A percentile compares a stretch with the other conserved stretches of the same genome.
Conservation (phyloP, 2,329 filamentous ascomycete genomes). For the Colletotrichum phormii region DNA sequence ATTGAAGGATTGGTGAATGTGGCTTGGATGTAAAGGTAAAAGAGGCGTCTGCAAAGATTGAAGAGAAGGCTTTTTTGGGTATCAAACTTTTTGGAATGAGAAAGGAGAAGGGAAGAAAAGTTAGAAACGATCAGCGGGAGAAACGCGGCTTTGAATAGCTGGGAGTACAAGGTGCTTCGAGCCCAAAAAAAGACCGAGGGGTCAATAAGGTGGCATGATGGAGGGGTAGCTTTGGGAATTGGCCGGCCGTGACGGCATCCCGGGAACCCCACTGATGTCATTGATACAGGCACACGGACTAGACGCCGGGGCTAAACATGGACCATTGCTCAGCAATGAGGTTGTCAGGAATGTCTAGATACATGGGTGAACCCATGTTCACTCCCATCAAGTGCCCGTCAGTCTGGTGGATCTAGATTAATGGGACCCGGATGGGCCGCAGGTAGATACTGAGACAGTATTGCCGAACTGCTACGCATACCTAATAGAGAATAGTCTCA, state of each 20-base stretch:
- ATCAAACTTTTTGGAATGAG: constrained; percentile 13
- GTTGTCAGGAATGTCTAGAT: neutral
- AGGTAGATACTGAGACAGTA: neutral
- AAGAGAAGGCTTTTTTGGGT: neutral
- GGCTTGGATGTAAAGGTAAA: neutral
- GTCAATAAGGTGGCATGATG: constrained; percentile 27
- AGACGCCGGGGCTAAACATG: constrained; percentile 14
- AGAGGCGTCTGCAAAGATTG: neutral
- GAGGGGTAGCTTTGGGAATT: constrained; percentile 32
- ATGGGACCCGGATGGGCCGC: constrained; percentile 30
- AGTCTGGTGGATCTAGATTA: constrained; percentile 14
- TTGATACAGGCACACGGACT: constrained; percentile 19
- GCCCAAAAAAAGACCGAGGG: neutral
- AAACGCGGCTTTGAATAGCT: constrained; percentile 22
- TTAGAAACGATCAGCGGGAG: neutral
- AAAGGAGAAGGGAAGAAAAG: neutral
- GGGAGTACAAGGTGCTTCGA: constrained; percentile 4
- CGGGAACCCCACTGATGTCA: constrained; percentile 34
- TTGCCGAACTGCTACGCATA: neutral
- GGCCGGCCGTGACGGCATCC: constrained; percentile 31
- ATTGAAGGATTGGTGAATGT: neutral
- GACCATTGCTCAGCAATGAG: constrained; percentile 22
- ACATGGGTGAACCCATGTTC: constrained; percentile 9
- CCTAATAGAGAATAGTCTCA: neutral
- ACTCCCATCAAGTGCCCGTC: neutral